phyloP scores from a whole-genome alignment of 2,329 filamentous ascomycete species.

The Aschersonia sp. region DNA sequence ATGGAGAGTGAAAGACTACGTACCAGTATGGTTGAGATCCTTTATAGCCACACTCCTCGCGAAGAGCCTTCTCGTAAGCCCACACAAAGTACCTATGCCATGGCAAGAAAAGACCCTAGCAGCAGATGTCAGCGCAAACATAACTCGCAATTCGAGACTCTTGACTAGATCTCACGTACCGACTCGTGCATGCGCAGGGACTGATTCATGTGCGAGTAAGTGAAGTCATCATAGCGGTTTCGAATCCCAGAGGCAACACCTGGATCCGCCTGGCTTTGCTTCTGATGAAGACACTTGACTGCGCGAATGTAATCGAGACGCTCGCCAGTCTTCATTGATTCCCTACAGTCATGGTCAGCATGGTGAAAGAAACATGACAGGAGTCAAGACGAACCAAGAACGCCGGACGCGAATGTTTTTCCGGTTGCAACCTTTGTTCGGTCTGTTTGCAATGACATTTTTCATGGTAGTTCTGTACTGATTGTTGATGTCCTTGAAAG shows the following conservation, averaged over 20 bases:
- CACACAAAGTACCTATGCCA: conserved; percentile 27
- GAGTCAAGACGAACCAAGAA: not conserved
- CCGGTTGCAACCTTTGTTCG: not conserved
- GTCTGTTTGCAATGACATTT: not conserved
- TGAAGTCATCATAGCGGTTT: conserved; percentile 4
- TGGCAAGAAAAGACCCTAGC: conserved; percentile 4
- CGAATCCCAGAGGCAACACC: conserved; percentile 1
- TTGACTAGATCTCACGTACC: not conserved
- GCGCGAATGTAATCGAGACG: conserved; percentile 1
- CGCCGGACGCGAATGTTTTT: not conserved
- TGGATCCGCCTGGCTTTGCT: not conserved
- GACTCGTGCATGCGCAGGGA: not conserved
- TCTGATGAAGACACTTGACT: conserved; percentile 4
- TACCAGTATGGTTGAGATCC: conserved; percentile 5
- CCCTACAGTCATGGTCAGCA: not conserved
- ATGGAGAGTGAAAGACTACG: not conserved
- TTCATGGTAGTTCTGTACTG: not conserved
- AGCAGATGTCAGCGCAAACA: not conserved
- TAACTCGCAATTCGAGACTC: not conserved
- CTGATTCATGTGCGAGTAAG: conserved; percentile 1
- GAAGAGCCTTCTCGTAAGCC: conserved; percentile 21
- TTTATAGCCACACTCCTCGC: conserved; percentile 26
- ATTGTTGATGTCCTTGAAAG: conserved; percentile 7
- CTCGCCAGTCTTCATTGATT: not conserved
- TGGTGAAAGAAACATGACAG: not conserved